These are phyloP conservation scores for Drechslera avenae DNA, from an alignment of 2,329 filamentous ascomycete genomes.

Conservation along the genomic window DNA sequence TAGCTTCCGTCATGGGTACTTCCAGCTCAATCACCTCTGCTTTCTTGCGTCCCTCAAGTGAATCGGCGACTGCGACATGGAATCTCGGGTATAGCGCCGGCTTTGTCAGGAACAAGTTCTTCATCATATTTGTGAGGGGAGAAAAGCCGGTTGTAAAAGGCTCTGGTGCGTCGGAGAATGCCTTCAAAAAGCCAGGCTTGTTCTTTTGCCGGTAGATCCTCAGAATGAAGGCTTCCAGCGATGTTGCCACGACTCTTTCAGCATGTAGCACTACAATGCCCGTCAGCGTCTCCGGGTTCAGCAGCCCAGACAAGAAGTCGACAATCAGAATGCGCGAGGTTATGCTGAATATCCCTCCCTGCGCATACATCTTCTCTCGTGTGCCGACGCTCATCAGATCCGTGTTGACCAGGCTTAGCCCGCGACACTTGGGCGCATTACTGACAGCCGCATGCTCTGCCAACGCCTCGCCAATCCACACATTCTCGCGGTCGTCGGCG, in stretches of 20 bases:
- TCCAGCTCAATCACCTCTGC: constrained; percentile 97
- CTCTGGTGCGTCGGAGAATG: constrained; percentile 92
- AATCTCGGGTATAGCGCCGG: constrained; percentile 92
- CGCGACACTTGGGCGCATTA: constrained; percentile 78
- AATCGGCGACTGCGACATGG: constrained; percentile 85
- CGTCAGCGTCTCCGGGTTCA: constrained; percentile 83
- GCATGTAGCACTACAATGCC: constrained; percentile 88
- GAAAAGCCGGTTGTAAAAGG: constrained; percentile 88
- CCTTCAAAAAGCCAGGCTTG: constrained; percentile 90
- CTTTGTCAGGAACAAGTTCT: constrained; percentile 88
- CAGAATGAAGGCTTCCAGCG: constrained; percentile 91
- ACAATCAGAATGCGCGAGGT: constrained; percentile 95
- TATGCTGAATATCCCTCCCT: constrained; percentile 91
- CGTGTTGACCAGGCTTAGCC: constrained; percentile 90
- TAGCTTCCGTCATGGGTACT: constrained; percentile 91
- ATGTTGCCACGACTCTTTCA: constrained; percentile 82
- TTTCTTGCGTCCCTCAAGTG: constrained; percentile 87
- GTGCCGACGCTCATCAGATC: constrained; percentile 86
- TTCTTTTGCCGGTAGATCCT: constrained; percentile 94
- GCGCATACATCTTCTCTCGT: constrained; percentile 88
- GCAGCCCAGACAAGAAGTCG: constrained; percentile 81
- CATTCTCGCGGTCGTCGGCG: constrained; percentile 90
- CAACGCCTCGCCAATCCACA: constrained; percentile 93
- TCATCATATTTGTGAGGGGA: constrained; percentile 86
- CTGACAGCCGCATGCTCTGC: constrained; percentile 95